These are phyloP conservation scores for Mangifera indica DNA, from an alignment of 345 rosid species.

Conservation along the genomic window DNA sequence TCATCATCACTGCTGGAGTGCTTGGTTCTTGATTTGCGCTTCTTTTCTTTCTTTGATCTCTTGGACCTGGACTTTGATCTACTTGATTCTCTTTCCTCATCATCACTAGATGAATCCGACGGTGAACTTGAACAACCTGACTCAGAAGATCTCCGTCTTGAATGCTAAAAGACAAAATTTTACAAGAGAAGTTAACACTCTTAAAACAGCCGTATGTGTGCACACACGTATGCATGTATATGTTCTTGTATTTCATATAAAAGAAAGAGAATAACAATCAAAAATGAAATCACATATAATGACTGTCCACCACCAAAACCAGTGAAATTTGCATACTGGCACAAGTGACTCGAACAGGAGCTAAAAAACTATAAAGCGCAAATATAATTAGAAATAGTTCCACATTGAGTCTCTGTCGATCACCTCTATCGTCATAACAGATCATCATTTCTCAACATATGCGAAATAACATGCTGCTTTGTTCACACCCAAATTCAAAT, in stretches of 20 bases:
- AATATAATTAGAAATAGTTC: not conserved
- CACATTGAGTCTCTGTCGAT: not conserved
- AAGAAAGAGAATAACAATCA: no score
- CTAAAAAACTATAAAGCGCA: not conserved
- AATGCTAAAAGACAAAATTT: slow-evolving; percentile 53
- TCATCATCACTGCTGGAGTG: slow-evolving; percentile 45
- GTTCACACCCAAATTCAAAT: not conserved
- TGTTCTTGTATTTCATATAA: no score
- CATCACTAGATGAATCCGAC: slow-evolving; percentile 76
- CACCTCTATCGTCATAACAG: not conserved
- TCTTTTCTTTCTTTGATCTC: slow-evolving; percentile 56
- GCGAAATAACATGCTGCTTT: not conserved
- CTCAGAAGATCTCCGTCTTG: slow-evolving; percentile 55
- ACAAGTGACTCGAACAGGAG: not conserved
- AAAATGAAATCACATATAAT: not conserved
- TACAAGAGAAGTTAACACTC: not conserved
- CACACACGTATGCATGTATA: no score
- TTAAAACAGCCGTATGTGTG: no score
- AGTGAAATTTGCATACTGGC: not conserved
- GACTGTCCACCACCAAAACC: not conserved
- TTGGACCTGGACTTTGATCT: slow-evolving; percentile 77
- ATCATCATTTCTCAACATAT: slow-evolving; percentile 1
- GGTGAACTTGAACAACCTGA: slow-evolving; percentile 62
- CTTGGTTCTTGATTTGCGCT: slow-evolving; percentile 63
- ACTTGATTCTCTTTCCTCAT: slow-evolving; percentile 63